Percentiles rank a stretch among this genome's conserved stretches.
These are phyloP conservation scores for Orobanche coerulescens DNA, from an alignment of 257 asterid genomes.

Conservation along the genomic window DNA sequence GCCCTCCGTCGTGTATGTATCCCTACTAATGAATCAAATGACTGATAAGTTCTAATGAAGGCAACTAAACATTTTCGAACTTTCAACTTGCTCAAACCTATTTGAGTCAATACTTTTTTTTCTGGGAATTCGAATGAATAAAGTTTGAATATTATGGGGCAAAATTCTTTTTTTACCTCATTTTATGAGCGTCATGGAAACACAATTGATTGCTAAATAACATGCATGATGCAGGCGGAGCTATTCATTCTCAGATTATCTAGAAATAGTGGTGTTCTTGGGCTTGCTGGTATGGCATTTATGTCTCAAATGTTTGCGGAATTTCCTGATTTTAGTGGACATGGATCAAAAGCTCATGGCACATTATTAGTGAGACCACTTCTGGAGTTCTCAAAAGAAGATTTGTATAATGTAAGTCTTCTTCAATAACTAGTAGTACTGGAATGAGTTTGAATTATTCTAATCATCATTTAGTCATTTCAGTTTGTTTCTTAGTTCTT, in stretches of 20 bases:
- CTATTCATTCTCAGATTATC: conserved; percentile 79
- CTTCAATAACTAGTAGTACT: conserved; percentile 7
- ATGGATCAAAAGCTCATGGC: conserved; percentile 36
- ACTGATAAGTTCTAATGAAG: neutral
- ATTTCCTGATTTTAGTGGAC: conserved; percentile 32
- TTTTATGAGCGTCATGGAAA: neutral
- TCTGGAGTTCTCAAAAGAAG: conserved; percentile 73
- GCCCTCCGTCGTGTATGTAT: neutral
- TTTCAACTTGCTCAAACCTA: neutral
- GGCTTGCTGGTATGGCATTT: conserved; percentile 92
- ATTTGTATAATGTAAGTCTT: conserved; percentile 68
- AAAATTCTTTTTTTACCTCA: neutral
- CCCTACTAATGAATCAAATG: neutral
- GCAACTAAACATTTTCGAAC: neutral
- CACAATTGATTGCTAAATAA: conserved; percentile 22
- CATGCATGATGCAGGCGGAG: conserved; percentile 65
- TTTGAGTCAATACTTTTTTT: neutral
- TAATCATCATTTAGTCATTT: neutral
- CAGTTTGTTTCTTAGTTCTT: conserved; percentile 16
- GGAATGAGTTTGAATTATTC: neutral
- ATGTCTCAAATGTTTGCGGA: conserved; percentile 46
- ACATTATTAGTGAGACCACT: conserved; percentile 75
- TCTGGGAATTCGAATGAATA: neutral
- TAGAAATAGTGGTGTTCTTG: conserved; percentile 84
- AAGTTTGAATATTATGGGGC: neutral